phyloP scores from a whole-genome alignment of 192 early-diverging fungal genomes.

The Rhizophagus clarus region DNA sequence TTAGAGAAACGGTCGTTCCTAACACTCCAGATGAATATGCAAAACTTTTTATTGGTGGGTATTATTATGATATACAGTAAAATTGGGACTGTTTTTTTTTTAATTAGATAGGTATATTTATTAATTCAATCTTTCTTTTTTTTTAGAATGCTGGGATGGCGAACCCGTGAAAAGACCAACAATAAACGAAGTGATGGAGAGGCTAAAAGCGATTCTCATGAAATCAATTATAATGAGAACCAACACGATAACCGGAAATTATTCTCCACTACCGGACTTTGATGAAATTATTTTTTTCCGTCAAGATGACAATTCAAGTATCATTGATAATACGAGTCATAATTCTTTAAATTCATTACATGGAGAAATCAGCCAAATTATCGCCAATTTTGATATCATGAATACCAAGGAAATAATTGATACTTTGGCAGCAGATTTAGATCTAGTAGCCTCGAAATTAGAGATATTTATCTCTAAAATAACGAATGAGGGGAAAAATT shows the following conservation, averaged over 20 bases:
- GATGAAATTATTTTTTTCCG: not conserved
- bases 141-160: not conserved
- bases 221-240: not conserved
- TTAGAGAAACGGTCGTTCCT: not conserved
- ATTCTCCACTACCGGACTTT: not conserved
- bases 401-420: not conserved
- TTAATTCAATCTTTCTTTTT: too few relatives aligned
- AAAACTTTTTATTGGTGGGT: not conserved
- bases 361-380: not conserved
- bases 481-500: too few relatives aligned
- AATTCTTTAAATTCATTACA: not conserved
- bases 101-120: too few relatives aligned
- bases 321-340: not conserved
- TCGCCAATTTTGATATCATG: not conserved
- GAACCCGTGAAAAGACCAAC: not conserved
- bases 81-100: too few relatives aligned
- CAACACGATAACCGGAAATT: not conserved
- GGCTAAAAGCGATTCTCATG: not conserved
- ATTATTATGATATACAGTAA: too few relatives aligned
- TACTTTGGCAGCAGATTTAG: not conserved
- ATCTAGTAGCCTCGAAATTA: not conserved
- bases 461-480: too few relatives aligned
- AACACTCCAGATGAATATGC: not conserved
- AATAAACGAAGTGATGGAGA: not conserved
- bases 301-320: not conserved